Evolutionary conservation across 129 eudicot species (phyloP).

Genomic region (Rutidosis leptorrhynchoides): DNA sequence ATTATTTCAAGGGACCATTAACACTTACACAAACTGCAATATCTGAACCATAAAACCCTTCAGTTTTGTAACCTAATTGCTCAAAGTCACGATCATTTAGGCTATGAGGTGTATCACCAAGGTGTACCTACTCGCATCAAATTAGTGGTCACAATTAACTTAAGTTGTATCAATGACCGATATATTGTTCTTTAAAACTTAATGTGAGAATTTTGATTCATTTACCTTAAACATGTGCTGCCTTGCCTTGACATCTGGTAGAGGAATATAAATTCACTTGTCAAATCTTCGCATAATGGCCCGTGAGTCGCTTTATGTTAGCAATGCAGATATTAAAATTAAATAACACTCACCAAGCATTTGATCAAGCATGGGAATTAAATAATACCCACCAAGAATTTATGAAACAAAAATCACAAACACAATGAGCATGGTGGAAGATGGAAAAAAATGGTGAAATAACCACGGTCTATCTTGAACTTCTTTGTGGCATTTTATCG

Average conservation of each 20-base stretch:
- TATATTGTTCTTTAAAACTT: neutral
- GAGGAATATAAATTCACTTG: constrained; percentile 59
- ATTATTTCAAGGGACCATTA: neutral
- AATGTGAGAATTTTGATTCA: neutral
- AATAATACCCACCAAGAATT: no score
- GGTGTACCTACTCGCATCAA: constrained; percentile 42
- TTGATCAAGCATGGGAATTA: no score
- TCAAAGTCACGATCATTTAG: constrained; percentile 55
- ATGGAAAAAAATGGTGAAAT: no score
- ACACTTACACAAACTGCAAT: constrained; percentile 60
- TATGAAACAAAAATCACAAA: no score
- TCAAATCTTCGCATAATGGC: constrained; percentile 57
- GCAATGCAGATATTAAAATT: neutral
- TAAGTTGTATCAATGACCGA: neutral
- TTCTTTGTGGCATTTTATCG: no score
- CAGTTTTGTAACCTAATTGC: constrained; percentile 43
- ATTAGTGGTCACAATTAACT: neutral
- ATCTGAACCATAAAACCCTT: constrained; percentile 65
- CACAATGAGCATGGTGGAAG: no score
- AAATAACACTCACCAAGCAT: no score
- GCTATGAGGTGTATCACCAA: constrained; percentile 57
- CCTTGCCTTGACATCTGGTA: constrained; percentile 56
- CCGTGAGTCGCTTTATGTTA: constrained; percentile 30
- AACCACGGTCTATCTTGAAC: no score
- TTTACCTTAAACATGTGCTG: constrained; percentile 59